Conservation (phyloP, 2,329 filamentous ascomycete genomes). For the Trichoderma atroviride region DNA sequence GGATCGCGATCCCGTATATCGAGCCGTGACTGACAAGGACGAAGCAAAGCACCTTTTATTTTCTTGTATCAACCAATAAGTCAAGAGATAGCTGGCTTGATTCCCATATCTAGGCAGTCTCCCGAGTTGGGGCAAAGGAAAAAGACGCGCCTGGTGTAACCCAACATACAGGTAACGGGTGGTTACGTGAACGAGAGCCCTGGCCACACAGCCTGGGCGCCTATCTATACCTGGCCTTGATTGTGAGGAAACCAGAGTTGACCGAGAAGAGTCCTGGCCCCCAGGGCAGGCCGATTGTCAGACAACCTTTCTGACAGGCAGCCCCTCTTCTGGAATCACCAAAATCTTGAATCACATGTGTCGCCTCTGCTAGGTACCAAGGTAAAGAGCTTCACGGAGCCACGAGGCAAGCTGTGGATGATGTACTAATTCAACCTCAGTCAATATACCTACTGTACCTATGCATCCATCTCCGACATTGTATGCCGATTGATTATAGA, state of each 20-base stretch:
- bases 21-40: not conserved
- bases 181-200: not conserved
- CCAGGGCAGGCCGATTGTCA: not conserved
- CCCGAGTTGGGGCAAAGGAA: not conserved
- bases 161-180: not conserved
- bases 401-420: not conserved
- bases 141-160: not conserved
- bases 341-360: not conserved
- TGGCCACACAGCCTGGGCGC: not conserved
- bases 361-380: not conserved
- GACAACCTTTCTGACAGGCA: not conserved
- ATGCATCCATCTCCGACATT: not conserved
- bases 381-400: not conserved
- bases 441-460: not conserved
- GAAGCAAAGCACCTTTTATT: not conserved
- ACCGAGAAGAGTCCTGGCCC: not conserved
- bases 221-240: not conserved
- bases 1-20: not conserved
- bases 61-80: not conserved
- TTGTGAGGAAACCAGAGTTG: not conserved
- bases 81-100: not conserved
- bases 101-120: not conserved
- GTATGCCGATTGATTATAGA: not conserved
- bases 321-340: not conserved
- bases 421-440: not conserved